Conservation (phyloP, 495 filamentous ascomycete species). For the Trichoderma asperelloides region DNA sequence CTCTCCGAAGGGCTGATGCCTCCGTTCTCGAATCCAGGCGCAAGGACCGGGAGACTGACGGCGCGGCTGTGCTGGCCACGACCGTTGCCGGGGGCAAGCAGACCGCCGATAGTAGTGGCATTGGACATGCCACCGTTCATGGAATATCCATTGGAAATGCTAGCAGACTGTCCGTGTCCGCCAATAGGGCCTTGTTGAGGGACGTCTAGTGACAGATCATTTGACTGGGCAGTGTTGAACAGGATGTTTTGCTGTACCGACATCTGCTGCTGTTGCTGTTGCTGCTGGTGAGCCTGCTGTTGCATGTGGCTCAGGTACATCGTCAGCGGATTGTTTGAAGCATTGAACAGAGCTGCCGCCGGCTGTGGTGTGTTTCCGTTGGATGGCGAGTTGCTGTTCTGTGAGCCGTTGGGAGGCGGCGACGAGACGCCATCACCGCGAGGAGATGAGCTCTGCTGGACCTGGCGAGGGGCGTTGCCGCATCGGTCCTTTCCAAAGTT, state of each 20-base stretch:
- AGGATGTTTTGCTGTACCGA: constrained; percentile 51
- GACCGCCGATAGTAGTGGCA: constrained; percentile 59
- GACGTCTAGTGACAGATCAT: constrained; percentile 43
- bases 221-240: constrained; percentile 49
- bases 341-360: constrained; percentile 61
- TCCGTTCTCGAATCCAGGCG: constrained; percentile 43
- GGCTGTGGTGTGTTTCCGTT: constrained; percentile 29
- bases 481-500: constrained; percentile 99
- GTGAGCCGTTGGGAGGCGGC: constrained; percentile 47
- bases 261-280: constrained; percentile 59
- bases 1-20: constrained; percentile 36
- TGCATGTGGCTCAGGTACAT: constrained; percentile 86
- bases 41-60: constrained; percentile 67
- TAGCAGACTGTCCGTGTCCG: constrained; percentile 53
- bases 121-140: constrained; percentile 44
- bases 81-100: constrained; percentile 63
- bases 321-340: constrained; percentile 82
- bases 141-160: constrained; percentile 50
- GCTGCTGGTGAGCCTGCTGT: constrained; percentile 66
- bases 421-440: constrained; percentile 57
- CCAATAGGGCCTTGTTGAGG: constrained; percentile 42
- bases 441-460: constrained; percentile 34
- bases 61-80: constrained; percentile 74
- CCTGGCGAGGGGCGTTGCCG: constrained; percentile 89
- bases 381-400: constrained; percentile 45